These are phyloP conservation scores for Penicillium manginii DNA, from an alignment of 495 filamentous ascomycete genomes.

Conservation along the genomic window DNA sequence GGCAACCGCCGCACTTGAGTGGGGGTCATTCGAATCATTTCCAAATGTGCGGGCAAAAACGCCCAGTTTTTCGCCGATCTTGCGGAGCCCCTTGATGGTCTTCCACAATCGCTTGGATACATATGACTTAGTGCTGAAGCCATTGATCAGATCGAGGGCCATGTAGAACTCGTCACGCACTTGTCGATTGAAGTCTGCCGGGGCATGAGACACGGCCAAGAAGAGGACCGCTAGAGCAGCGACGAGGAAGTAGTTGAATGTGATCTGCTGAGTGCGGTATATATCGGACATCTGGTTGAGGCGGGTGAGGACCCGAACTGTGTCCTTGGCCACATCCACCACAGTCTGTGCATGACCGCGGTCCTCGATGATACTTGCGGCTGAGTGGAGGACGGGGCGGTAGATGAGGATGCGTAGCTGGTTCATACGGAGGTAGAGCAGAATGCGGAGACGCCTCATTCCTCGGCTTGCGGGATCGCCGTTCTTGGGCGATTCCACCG, in stretches of 20 bases:
- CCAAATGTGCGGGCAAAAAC: conserved; percentile 56
- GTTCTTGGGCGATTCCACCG: conserved; percentile 49
- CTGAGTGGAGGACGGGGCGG: conserved; percentile 77
- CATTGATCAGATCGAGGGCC: conserved; percentile 80
- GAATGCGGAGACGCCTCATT: conserved; percentile 53
- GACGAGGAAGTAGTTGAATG: conserved; percentile 86
- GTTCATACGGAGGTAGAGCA: conserved; percentile 72
- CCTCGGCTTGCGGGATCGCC: conserved; percentile 49
- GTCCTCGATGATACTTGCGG: conserved; percentile 74
- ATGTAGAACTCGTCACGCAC: conserved; percentile 87
- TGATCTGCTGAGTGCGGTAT: conserved; percentile 77
- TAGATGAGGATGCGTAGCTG: conserved; percentile 85
- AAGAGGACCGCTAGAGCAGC: conserved; percentile 81
- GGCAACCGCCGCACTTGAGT: conserved; percentile 68
- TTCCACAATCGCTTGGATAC: conserved; percentile 82
- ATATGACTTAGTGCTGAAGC: conserved; percentile 76
- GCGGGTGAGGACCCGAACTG: conserved; percentile 71
- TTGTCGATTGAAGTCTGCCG: conserved; percentile 70
- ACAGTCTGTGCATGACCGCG: conserved; percentile 68
- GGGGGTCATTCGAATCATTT: conserved; percentile 54
- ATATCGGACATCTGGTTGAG: conserved; percentile 81
- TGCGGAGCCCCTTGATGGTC: conserved; percentile 77
- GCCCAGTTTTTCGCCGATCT: conserved; percentile 77
- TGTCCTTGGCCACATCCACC: conserved; percentile 79
- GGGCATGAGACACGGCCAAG: conserved; percentile 81